These are phyloP conservation scores for Barnettozyma hawaiiensis DNA, from an alignment of 1,139 yeast genomes.

Conservation along the genomic window DNA sequence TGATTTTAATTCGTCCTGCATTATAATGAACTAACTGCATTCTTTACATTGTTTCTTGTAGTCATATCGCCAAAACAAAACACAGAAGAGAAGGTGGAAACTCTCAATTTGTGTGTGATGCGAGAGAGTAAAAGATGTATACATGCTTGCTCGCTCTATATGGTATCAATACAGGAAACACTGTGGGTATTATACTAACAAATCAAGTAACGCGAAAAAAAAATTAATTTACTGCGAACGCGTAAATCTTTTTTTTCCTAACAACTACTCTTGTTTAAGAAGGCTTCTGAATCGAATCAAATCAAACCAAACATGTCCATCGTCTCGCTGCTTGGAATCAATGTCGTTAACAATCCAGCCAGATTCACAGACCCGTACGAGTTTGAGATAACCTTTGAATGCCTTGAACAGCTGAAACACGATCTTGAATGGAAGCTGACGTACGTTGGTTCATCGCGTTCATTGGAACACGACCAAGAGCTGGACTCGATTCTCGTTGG, in stretches of 20 bases:
- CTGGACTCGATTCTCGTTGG: conserved; percentile 93
- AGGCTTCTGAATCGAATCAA: neutral
- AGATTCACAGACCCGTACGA: conserved; percentile 90
- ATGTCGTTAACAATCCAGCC: conserved; percentile 93
- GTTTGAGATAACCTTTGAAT: conserved; percentile 95
- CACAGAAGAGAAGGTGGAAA: too few relatives aligned
- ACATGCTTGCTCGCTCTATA: too few relatives aligned
- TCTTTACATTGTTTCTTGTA: neutral
- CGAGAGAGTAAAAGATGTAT: too few relatives aligned
- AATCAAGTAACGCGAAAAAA: too few relatives aligned
- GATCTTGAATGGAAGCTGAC: conserved; percentile 97
- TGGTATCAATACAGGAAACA: too few relatives aligned
- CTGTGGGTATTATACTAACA: too few relatives aligned
- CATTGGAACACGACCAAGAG: conserved; percentile 94
- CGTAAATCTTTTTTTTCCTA: neutral
- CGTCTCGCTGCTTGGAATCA: conserved; percentile 86
- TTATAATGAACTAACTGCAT: conserved; percentile 2
- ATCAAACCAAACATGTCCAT: conserved; percentile 77
- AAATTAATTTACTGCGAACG: neutral
- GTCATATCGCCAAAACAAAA: too few relatives aligned
- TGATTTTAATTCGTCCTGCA: conserved; percentile 2
- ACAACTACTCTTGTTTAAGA: neutral
- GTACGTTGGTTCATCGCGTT: conserved; percentile 91
- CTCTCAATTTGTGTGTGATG: too few relatives aligned
- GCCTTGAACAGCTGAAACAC: conserved; percentile 86